Percentiles rank a stretch among this genome's conserved stretches.
These are phyloP conservation scores for Pseudodiploospora longispora DNA, from an alignment of 2,329 filamentous ascomycete genomes.

Conservation along the genomic window DNA sequence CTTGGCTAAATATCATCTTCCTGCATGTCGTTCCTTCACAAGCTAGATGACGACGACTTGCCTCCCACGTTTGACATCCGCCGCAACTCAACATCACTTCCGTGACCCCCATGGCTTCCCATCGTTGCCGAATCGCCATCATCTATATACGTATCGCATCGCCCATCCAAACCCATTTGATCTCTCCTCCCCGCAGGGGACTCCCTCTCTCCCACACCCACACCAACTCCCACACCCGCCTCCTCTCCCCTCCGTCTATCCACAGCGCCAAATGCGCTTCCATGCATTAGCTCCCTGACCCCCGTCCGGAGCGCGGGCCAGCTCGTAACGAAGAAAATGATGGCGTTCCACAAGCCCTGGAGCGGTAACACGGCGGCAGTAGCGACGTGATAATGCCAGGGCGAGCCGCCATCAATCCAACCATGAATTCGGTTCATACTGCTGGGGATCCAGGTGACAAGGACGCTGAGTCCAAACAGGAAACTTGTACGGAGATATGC, in stretches of 20 bases:
- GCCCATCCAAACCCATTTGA: slow-evolving; percentile 1
- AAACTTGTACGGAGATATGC: slow-evolving; percentile 54
- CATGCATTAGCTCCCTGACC: slow-evolving; percentile 2
- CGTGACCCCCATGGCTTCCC: background rate
- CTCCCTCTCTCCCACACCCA: background rate
- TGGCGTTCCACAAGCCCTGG: slow-evolving; percentile 73
- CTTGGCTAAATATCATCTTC: too few relatives aligned
- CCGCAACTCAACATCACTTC: slow-evolving; percentile 26
- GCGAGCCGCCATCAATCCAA: slow-evolving; percentile 44
- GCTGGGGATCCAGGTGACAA: slow-evolving; percentile 57
- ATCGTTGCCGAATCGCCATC: slow-evolving; percentile 21
- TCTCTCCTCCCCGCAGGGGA: background rate
- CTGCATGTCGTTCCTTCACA: slow-evolving; percentile 6
- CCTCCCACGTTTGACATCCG: slow-evolving; percentile 17
- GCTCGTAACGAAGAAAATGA: slow-evolving; percentile 67
- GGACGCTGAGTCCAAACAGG: slow-evolving; percentile 51
- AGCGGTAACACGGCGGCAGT: slow-evolving; percentile 66
- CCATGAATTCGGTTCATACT: slow-evolving; percentile 68
- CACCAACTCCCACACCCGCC: slow-evolving; percentile 5
- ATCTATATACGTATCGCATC: slow-evolving; percentile 16
- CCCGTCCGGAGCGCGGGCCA: slow-evolving; percentile 23
- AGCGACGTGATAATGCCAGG: slow-evolving; percentile 59
- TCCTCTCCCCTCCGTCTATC: slow-evolving; percentile 2
- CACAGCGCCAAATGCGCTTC: background rate
- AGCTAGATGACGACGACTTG: slow-evolving; percentile 14